Evolutionary conservation across 2,329 filamentous ascomycete species (phyloP).

Genomic region (Scleromitrula shiraiana): DNA sequence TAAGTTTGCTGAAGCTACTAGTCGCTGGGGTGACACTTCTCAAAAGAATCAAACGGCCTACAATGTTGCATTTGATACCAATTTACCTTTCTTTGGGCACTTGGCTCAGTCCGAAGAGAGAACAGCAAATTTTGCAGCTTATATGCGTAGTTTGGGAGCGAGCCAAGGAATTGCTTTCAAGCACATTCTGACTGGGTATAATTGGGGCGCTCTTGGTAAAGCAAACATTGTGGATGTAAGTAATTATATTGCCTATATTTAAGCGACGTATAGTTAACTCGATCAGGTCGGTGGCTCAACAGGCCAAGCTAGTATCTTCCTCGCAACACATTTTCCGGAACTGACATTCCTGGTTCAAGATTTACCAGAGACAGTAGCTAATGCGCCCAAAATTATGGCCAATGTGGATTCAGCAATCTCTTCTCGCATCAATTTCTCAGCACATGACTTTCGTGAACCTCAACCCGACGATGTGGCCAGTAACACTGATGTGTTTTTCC

Average conservation of each 20-base stretch:
- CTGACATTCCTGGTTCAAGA: constrained; percentile 31
- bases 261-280: background rate
- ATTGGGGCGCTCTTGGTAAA: constrained; percentile 31
- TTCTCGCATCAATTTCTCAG: constrained; percentile 15
- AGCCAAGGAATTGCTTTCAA: constrained; percentile 27
- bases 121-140: constrained; percentile 25
- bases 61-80: constrained; percentile 18
- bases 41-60: constrained; percentile 22
- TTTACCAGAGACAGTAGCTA: constrained; percentile 15
- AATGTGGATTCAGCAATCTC: constrained; percentile 4
- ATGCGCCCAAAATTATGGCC: constrained; percentile 7
- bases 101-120: constrained; percentile 21
- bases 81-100: constrained; percentile 28
- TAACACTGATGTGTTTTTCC: constrained; percentile 36
- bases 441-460: constrained; percentile 24
- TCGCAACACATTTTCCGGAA: constrained; percentile 27
- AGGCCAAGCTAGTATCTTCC: constrained; percentile 27
- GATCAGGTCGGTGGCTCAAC: constrained; percentile 28
- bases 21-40: constrained; percentile 23
- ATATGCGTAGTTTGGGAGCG: constrained; percentile 29
- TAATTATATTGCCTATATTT: background rate
- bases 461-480: constrained; percentile 19
- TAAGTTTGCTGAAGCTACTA: constrained; percentile 23
- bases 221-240: constrained; percentile 30
- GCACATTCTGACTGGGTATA: constrained; percentile 33